Percentiles rank a stretch among this genome's conserved stretches.
phyloP scores from a whole-genome alignment of 495 filamentous ascomycete species.

The Bacidia rubella region DNA sequence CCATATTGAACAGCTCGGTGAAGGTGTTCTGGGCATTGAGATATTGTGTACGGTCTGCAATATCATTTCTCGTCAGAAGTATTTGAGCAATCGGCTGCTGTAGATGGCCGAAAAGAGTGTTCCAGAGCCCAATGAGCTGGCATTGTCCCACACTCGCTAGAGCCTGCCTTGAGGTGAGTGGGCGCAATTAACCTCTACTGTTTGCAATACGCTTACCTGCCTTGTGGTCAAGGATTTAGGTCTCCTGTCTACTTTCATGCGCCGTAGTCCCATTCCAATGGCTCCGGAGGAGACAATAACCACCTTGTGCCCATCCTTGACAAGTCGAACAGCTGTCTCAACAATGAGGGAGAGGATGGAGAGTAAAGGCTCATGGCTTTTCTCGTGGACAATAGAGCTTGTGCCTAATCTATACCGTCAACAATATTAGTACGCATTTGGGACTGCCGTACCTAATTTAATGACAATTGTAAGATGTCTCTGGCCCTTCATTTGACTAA shows the following conservation, averaged over 20 bases:
- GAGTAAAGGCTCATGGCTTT: constrained; percentile 89
- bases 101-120: constrained; percentile 76
- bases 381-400: constrained; percentile 94
- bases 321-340: constrained; percentile 74
- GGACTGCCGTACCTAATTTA: constrained; percentile 62
- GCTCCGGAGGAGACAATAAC: constrained; percentile 93
- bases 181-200: not conserved
- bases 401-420: constrained; percentile 46
- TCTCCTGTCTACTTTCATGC: constrained; percentile 79
- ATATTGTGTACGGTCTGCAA: constrained; percentile 91
- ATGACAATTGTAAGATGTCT: constrained; percentile 66
- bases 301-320: constrained; percentile 83
- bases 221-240: constrained; percentile 78
- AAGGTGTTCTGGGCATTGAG: constrained; percentile 93
- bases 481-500: constrained; percentile 27
- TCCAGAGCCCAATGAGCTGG: constrained; percentile 89
- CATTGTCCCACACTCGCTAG: constrained; percentile 94
- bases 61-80: constrained; percentile 88
- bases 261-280: constrained; percentile 78
- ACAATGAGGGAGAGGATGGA: constrained; percentile 83
- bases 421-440: not conserved
- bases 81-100: constrained; percentile 88
- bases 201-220: constrained; percentile 37
- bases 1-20: constrained; percentile 79
- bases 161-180: constrained; percentile 38